These are phyloP conservation scores for Galeopsis tetrahit DNA, from an alignment of 257 asterid genomes.

Conservation along the genomic window DNA sequence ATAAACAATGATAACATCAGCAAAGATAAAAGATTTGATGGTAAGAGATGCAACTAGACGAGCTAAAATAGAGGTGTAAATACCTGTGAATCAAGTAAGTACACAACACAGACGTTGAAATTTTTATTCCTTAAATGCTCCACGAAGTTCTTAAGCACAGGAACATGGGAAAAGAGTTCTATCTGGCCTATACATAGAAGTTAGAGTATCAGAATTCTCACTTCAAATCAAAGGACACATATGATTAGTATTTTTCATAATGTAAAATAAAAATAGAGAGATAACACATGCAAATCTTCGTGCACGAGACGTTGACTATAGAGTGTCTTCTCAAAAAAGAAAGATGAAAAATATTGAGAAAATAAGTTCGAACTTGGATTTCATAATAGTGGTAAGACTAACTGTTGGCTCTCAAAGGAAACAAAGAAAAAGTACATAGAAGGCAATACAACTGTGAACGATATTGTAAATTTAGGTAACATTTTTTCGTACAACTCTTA, in stretches of 20 bases:
- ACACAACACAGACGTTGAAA: conserved; percentile 89
- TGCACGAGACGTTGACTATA: too few relatives aligned
- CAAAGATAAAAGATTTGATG: conserved; percentile 28
- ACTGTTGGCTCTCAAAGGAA: neutral
- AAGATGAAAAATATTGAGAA: neutral
- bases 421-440: neutral
- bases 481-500: too few relatives aligned
- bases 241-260: neutral
- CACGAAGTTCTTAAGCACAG: conserved; percentile 87
- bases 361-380: neutral
- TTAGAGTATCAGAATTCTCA: conserved; percentile 33
- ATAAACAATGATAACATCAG: conserved; percentile 24
- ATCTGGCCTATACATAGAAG: conserved; percentile 72
- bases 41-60: neutral
- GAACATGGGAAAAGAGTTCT: conserved; percentile 95
- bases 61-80: conserved; percentile 14
- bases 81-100: conserved; percentile 98
- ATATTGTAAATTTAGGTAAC: neutral
- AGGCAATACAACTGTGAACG: neutral
- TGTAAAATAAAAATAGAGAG: neutral
- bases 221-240: conserved; percentile 2
- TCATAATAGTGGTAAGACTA: neutral
- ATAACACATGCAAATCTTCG: neutral
- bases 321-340: too few relatives aligned
- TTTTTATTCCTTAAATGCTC: conserved; percentile 83